Evolutionary conservation across 805 yeast genomes (phyloP), one percentile per base, ranked within the genome.

Genomic region (Monosporozyma aquatica): DNA sequence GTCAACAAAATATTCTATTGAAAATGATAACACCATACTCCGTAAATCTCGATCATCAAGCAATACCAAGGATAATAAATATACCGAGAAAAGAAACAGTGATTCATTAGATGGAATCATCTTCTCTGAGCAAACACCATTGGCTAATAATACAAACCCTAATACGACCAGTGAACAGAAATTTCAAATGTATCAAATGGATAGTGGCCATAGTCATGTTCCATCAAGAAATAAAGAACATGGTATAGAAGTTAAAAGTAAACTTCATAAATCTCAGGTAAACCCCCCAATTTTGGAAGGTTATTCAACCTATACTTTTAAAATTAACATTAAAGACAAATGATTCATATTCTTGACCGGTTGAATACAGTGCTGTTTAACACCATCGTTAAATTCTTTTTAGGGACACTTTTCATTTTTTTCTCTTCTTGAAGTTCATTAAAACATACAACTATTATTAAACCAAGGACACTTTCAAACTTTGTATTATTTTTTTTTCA

Each of bases 291-390:
- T 39, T 6, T 34, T 40, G 34, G 38, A 33, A 10, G 48, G 51
- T 14, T 52, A 46, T 30, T 47, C 55, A 7, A 53, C 55, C 6
- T 54, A 48, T 25, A 50, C 53, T 6, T 54, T 56, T 41, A 55
- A 49, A 39, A 54, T 56, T 14, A 47, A 49, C 15, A 38, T 49
- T 36, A 48, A 50, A 33, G 48, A 46, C 18, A 35, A 27, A 29
- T 29, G 21, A 29, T 29, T 7, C 11, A 14, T 28, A n/a, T n/a
- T 29, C 17, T 15, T n/a, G 34, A 30, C 4, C 17, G 24, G 27
- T n/a, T n/a, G n/a, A n/a, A n/a, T n/a, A n/a, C n/a, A n/a, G n/a
- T n/a, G n/a, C n/a, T n/a, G n/a, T n/a, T n/a, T n/a, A n/a, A 36
- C 28, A 14, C 13, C 13, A n/a, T 23, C 17, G 9, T 17, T 10